These are phyloP conservation scores for Coffea canephora DNA, from an alignment of 257 asterid species.

Conservation along the genomic window DNA sequence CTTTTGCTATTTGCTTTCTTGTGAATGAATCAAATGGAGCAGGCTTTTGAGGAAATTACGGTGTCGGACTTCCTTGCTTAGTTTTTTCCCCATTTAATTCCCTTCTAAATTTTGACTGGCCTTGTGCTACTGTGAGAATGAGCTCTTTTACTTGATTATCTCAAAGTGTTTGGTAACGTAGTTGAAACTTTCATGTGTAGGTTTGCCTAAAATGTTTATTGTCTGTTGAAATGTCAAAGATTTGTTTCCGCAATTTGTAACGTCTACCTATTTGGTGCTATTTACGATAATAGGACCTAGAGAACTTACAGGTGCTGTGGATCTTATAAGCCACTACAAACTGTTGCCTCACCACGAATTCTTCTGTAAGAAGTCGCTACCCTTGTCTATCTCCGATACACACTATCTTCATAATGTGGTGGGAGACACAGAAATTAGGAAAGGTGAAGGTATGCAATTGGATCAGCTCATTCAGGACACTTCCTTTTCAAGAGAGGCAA, in stretches of 20 bases:
- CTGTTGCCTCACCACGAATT: constrained; percentile 84
- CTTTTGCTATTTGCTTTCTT: not conserved
- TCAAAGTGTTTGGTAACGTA: not conserved
- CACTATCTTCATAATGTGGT: constrained; percentile 94
- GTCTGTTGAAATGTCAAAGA: not conserved
- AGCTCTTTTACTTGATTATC: not conserved
- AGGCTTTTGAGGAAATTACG: not conserved
- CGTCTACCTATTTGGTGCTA: constrained; percentile 22
- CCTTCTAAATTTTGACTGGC: not conserved
- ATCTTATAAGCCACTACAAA: constrained; percentile 81
- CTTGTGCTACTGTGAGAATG: not conserved
- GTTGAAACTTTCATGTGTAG: not conserved
- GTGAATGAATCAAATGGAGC: not conserved
- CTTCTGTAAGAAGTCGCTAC: constrained; percentile 93
- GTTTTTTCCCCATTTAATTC: not conserved
- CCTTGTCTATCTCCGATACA: constrained; percentile 75
- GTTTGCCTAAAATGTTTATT: not conserved
- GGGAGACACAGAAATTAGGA: constrained; percentile 91
- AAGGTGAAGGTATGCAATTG: constrained; percentile 95
- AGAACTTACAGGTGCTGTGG: constrained; percentile 95
- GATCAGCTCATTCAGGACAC: constrained; percentile 70
- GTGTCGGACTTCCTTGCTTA: not conserved
- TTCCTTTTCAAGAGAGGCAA: constrained; percentile 59
- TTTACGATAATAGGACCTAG: constrained; percentile 64
- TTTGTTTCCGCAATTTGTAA: not conserved